phyloP scores from a whole-genome alignment of 345 rosid genomes.

The Eucalyptus polybractea region DNA sequence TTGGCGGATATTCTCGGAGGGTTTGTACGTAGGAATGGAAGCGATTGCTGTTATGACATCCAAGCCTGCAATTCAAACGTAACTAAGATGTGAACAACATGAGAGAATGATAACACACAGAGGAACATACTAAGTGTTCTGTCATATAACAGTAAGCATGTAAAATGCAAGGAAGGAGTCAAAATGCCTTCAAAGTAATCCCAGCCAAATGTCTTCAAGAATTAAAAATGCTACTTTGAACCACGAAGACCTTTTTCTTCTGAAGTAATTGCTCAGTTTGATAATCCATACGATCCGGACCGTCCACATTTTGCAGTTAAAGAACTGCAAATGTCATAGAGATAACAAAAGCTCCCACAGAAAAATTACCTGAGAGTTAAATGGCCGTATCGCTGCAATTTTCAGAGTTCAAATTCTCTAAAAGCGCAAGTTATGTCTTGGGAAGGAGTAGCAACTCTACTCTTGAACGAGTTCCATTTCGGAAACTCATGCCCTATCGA shows the following conservation, averaged over 20 bases:
- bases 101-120: background rate
- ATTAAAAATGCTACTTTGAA: background rate
- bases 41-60: conserved; percentile 74
- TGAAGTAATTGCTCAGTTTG: background rate
- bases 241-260: background rate
- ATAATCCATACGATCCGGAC: background rate
- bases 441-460: background rate
- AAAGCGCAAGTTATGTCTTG: background rate
- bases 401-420: background rate
- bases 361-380: background rate
- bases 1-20: conserved; percentile 49
- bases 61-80: conserved; percentile 31
- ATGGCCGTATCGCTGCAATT: background rate
- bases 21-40: conserved; percentile 68
- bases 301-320: background rate
- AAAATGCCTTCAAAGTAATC: background rate
- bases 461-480: background rate
- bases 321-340: background rate
- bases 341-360: background rate
- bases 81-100: background rate
- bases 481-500: background rate
- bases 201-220: background rate
- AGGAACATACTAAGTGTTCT: background rate
- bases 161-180: background rate
- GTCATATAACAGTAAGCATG: background rate